Percentiles rank a stretch among this genome's conserved stretches.
Conservation (phyloP, 176 grass and related monocot genomes). For the Aegilops speltoides region DNA sequence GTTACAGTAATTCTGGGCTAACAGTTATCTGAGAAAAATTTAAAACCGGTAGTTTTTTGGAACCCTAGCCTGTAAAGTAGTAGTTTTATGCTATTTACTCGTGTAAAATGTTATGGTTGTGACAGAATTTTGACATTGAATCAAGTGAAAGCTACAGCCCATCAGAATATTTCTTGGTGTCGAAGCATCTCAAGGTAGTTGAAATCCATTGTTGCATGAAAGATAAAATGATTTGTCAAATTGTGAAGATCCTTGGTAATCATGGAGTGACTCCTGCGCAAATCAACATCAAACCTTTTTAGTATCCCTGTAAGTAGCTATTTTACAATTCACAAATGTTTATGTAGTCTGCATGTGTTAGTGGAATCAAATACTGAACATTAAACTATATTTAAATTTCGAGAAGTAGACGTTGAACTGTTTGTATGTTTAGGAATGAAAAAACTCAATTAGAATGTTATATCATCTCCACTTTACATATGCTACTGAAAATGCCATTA, state of each 20-base stretch:
- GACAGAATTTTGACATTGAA: not conserved
- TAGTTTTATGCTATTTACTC: no score
- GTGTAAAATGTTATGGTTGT: not conserved
- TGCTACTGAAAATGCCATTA: not conserved
- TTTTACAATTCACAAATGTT: not conserved
- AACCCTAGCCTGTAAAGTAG: no score
- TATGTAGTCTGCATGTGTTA: not conserved
- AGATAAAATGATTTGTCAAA: not conserved
- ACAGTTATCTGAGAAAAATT: no score
- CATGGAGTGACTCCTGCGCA: not conserved
- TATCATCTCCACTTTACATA: no score
- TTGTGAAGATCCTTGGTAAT: not conserved
- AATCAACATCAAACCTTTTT: not conserved
- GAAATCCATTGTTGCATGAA: not conserved
- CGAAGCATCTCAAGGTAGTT: not conserved
- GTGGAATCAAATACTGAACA: not conserved
- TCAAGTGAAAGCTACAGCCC: not conserved
- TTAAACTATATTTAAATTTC: not conserved
- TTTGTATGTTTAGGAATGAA: no score
- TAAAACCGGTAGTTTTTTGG: no score
- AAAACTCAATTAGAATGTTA: no score
- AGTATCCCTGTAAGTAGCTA: not conserved
- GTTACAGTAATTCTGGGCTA: no score
- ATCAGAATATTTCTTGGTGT: not conserved
- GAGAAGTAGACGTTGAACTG: no score